These are phyloP conservation scores for Coniosporium tulheliwenetii DNA, from an alignment of 2,329 filamentous ascomycete genomes.

Conservation along the genomic window DNA sequence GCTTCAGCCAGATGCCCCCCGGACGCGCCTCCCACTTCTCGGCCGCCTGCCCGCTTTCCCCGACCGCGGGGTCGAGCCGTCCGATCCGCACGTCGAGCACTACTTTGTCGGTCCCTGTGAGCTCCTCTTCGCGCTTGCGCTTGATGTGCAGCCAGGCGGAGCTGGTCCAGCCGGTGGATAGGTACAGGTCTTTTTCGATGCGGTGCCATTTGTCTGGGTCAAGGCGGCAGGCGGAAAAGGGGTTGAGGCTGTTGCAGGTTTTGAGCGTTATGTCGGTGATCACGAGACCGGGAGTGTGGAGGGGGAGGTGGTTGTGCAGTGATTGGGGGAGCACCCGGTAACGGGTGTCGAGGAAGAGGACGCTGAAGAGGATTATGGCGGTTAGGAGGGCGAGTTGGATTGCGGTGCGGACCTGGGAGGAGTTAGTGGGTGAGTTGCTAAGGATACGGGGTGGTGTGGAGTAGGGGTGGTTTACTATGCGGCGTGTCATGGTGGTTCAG, in stretches of 20 bases:
- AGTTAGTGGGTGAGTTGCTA: neutral
- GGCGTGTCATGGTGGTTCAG: neutral
- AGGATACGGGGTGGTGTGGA: neutral
- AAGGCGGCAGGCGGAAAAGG: constrained; percentile 57
- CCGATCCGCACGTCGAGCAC: constrained; percentile 67
- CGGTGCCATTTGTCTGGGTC: constrained; percentile 63
- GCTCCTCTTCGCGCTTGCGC: constrained; percentile 73
- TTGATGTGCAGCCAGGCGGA: constrained; percentile 71
- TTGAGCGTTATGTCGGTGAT: constrained; percentile 73
- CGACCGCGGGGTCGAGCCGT: constrained; percentile 49
- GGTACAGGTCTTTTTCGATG: constrained; percentile 77
- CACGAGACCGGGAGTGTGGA: constrained; percentile 67
- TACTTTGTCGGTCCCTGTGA: constrained; percentile 58
- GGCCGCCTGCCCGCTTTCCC: constrained; percentile 38
- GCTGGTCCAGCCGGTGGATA: constrained; percentile 56
- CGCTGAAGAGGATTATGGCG: constrained; percentile 46
- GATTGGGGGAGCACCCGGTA: constrained; percentile 74
- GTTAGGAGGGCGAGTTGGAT: constrained; percentile 57
- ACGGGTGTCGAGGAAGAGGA: constrained; percentile 75
- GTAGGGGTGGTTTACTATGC: neutral
- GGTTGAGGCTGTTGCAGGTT: constrained; percentile 59
- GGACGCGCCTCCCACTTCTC: constrained; percentile 65
- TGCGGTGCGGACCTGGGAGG: constrained; percentile 39
- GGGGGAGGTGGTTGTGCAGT: constrained; percentile 73
- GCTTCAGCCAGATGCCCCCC: constrained; percentile 68